These are phyloP conservation scores for Blastobotrys capitulatus DNA, from an alignment of 1,139 yeast species.

Conservation along the genomic window DNA sequence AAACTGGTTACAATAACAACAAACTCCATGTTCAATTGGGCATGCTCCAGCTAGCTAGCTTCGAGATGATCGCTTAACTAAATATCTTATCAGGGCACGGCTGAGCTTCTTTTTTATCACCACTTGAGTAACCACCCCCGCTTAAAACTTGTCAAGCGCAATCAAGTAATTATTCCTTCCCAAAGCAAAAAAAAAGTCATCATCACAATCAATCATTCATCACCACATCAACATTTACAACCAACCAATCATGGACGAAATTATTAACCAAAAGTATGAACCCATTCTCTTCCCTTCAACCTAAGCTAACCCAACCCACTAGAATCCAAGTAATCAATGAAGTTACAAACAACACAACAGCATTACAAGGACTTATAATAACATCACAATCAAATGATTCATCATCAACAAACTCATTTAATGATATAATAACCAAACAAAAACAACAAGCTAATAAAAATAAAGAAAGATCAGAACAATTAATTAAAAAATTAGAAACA, in stretches of 20 bases:
- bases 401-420: not conserved
- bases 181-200: no score
- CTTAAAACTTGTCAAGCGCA: no score
- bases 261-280: slow-evolving; percentile 4
- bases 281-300: not conserved
- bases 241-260: slow-evolving; percentile 5
- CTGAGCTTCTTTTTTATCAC: no score
- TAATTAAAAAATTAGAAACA: slow-evolving; percentile 16
- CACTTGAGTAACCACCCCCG: no score
- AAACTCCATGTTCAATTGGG: no score
- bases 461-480: slow-evolving; percentile 19
- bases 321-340: slow-evolving; percentile 19
- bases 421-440: slow-evolving; percentile 7
- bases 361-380: slow-evolving; percentile 15
- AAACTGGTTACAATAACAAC: no score
- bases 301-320: not conserved
- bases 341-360: slow-evolving; percentile 11
- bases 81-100: no score
- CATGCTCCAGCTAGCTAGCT: no score
- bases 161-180: no score
- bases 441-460: slow-evolving; percentile 19
- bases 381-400: not conserved
- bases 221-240: no score
- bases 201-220: no score
- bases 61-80: no score